Evolutionary conservation across 805 yeast species (phyloP), one percentile per base, ranked within the genome.

Genomic region (Torulaspora franciscae): DNA sequence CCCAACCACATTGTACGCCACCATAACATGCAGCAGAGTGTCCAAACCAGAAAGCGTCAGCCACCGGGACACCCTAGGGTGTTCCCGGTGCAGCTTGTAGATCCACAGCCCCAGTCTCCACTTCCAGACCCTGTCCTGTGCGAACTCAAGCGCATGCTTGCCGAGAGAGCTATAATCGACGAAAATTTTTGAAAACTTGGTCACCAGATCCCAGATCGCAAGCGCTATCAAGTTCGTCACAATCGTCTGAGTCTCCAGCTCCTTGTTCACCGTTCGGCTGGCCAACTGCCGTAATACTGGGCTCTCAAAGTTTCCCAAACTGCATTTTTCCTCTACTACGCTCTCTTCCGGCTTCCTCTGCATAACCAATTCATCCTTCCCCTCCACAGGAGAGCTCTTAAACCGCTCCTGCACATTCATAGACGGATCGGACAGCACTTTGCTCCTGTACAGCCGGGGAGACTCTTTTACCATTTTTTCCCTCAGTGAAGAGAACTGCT

Each of bases 191-290:
- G 44, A 32, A 24, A 57, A 56, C 44, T 59, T 58, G 13, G 46
- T 28, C 6, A 57, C 29, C 8, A 70, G 51, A 29, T 61, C 65
- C 42, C 65, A 55, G 6, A 62, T 40, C 24, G 67, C 55, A 22
- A 70, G 47, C 1, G 61, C 49, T 7, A 68, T 45, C 24, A 64
- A 37, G 48, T 71, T 72, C 2, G 59, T 51, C 4, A 71, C 50
- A 7, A 69, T 57, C 22, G 58, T 60, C 44, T 59, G 62, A 3
- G 69, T 53, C 42, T 68, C 70, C 7, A 63, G 55, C 51, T 73
- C 76, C 49, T 70, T 73, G 46, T 71, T 72, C 6, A 70, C 64
- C 11, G 70, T 59, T 42, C 73, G 56, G 8, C 56, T 48, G 23
- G 67, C 63, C 23, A 69, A 52, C 36, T 57, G 56, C 6, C 47